phyloP scores from a whole-genome alignment of 805 yeast species.

The Saccharomyces eubayanus region DNA sequence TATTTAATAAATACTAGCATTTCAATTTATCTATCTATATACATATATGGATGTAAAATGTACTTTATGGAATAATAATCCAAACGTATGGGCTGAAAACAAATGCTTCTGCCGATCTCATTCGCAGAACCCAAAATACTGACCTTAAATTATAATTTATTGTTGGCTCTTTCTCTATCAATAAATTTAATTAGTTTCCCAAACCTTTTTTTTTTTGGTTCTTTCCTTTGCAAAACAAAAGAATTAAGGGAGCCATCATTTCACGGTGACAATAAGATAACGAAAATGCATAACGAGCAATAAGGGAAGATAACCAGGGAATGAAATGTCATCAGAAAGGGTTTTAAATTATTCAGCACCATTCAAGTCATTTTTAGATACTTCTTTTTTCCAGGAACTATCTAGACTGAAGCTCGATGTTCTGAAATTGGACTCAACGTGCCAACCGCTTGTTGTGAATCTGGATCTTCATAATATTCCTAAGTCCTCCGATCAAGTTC shows the following conservation, averaged over 20 bases:
- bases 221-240: neutral
- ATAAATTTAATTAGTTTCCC: neutral
- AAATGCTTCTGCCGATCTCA: neutral
- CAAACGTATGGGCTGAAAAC: neutral
- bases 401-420: constrained; percentile 67
- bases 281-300: neutral
- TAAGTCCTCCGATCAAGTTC: constrained; percentile 10
- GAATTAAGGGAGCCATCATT: neutral
- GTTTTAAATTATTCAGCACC: constrained; percentile 32
- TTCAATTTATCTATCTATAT: neutral
- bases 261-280: neutral
- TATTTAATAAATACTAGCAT: neutral
- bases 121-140: neutral
- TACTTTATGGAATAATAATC: neutral
- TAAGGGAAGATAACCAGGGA: neutral
- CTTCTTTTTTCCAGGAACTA: constrained; percentile 75
- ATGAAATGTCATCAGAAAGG: neutral
- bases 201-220: neutral
- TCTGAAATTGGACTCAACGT: constrained; percentile 43
- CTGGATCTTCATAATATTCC: constrained; percentile 17
- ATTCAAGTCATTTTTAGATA: constrained; percentile 67
- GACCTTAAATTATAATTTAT: neutral
- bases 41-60: neutral
- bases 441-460: constrained; percentile 21
- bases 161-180: neutral